Conservation (phyloP, 2,329 filamentous ascomycete genomes). For the Stagonosporopsis chrysanthemi region DNA sequence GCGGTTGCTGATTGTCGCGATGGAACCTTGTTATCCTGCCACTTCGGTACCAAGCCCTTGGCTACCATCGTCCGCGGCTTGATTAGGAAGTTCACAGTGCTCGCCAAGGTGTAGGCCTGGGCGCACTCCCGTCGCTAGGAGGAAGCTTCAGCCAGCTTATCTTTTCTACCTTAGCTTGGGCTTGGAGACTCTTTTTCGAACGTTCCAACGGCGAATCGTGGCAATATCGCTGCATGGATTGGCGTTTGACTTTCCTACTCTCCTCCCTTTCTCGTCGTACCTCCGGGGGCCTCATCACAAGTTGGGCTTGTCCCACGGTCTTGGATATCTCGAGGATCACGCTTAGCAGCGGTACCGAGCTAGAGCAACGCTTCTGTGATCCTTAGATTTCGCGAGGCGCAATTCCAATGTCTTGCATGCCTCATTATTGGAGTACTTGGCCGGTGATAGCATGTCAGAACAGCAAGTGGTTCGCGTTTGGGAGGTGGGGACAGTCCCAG, state of each 20-base stretch:
- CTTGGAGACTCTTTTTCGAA: slow-evolving; percentile 35
- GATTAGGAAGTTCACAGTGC: slow-evolving; percentile 18
- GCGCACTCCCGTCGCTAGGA: slow-evolving; percentile 9
- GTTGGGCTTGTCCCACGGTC: slow-evolving; percentile 27
- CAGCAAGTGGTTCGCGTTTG: slow-evolving; percentile 12
- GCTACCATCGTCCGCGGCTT: slow-evolving; percentile 19
- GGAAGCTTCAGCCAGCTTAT: slow-evolving; percentile 29
- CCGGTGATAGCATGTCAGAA: slow-evolving; percentile 26
- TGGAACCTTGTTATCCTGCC: slow-evolving; percentile 28
- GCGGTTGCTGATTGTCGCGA: slow-evolving; percentile 12
- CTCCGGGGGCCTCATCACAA: slow-evolving; percentile 17
- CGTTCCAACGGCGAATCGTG: slow-evolving; percentile 20
- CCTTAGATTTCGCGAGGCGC: slow-evolving; percentile 25
- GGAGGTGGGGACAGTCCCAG: slow-evolving; percentile 5
- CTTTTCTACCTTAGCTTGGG: slow-evolving; percentile 28
- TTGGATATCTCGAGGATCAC: slow-evolving; percentile 27
- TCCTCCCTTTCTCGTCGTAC: slow-evolving; percentile 34
- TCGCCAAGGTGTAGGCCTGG: slow-evolving; percentile 15
- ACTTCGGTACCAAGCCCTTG: slow-evolving; percentile 28
- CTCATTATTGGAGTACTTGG: slow-evolving; percentile 7
- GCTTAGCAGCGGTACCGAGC: slow-evolving; percentile 29
- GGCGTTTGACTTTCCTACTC: slow-evolving; percentile 21
- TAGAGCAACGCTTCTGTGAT: slow-evolving; percentile 16
- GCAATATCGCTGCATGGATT: slow-evolving; percentile 21
- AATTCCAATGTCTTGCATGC: slow-evolving; percentile 21